Percentiles rank a stretch among this genome's conserved stretches.
Evolutionary conservation across 2,329 filamentous ascomycete species (phyloP).

Genomic region (Talaromyces sp.): DNA sequence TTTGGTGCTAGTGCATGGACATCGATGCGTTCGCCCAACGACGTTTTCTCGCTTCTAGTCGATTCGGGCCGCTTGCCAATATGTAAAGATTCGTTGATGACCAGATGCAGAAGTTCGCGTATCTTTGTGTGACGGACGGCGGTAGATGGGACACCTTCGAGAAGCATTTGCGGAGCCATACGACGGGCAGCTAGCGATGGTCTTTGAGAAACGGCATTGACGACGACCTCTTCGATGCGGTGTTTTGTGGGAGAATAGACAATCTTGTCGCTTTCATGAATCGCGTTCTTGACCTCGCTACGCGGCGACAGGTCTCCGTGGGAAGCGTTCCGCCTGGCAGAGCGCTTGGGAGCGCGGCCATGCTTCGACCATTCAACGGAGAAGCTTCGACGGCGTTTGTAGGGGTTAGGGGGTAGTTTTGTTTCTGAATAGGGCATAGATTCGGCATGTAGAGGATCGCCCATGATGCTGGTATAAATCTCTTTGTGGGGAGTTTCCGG

Average conservation of each 20-base stretch:
- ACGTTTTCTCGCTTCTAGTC: conserved; percentile 39
- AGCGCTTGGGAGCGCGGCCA: conserved; percentile 32
- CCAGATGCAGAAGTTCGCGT: conserved; percentile 41
- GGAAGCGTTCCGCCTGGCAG: conserved; percentile 27
- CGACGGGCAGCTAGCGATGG: conserved; percentile 32
- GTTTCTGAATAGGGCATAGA: conserved; percentile 41
- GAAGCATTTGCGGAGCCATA: conserved; percentile 30
- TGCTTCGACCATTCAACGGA: conserved; percentile 29
- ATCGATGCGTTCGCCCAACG: conserved; percentile 43
- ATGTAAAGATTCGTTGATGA: conserved; percentile 46
- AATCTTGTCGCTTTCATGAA: conserved; percentile 40
- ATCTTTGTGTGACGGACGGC: conserved; percentile 41
- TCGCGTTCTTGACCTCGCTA: conserved; percentile 37
- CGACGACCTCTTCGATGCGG: conserved; percentile 36
- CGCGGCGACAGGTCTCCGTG: conserved; percentile 33
- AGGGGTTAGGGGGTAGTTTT: conserved; percentile 39
- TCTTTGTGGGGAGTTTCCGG: conserved; percentile 57
- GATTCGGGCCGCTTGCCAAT: conserved; percentile 47
- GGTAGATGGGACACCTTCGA: conserved; percentile 30
- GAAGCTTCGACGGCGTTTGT: conserved; percentile 43
- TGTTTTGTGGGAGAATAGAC: conserved; percentile 31
- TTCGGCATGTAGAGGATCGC: conserved; percentile 26
- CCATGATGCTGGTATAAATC: conserved; percentile 30
- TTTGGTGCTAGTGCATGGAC: conserved; percentile 41
- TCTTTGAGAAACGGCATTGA: conserved; percentile 31